These are phyloP conservation scores for Nakazawaea molendinolei DNA, from an alignment of 805 yeast genomes.

Conservation along the genomic window DNA sequence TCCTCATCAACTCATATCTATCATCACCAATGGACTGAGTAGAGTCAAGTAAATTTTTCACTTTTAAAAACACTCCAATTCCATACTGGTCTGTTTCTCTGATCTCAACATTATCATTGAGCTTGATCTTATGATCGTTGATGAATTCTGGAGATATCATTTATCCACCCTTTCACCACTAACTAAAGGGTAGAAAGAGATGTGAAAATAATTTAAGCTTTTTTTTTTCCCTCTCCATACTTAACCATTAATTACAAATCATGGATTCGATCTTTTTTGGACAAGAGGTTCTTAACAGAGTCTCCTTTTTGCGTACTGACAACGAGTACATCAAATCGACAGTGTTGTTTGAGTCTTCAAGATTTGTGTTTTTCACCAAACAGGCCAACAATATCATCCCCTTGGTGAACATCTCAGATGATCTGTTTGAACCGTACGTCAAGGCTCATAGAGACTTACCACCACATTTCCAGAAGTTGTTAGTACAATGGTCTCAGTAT, in stretches of 20 bases:
- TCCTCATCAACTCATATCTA: slow-evolving; percentile 28
- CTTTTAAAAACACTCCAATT: slow-evolving; percentile 7
- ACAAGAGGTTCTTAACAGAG: slow-evolving; percentile 52
- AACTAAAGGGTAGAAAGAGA: no score
- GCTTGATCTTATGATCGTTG: not conserved
- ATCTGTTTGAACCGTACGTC: slow-evolving; percentile 14
- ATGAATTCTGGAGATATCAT: not conserved
- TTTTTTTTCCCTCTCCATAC: no score
- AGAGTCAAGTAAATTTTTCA: not conserved
- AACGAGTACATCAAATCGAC: slow-evolving; percentile 41
- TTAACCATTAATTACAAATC: not conserved
- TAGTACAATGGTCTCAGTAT: slow-evolving; percentile 18
- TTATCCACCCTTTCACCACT: no score
- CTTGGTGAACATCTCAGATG: slow-evolving; percentile 5
- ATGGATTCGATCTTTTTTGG: slow-evolving; percentile 28
- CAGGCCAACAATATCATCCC: slow-evolving; percentile 17
- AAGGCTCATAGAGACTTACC: slow-evolving; percentile 15
- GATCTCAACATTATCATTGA: not conserved
- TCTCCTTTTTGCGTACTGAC: slow-evolving; percentile 57
- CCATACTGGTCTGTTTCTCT: slow-evolving; percentile 1
- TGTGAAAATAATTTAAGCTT: no score
- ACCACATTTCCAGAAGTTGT: slow-evolving; percentile 9
- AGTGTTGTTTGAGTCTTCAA: slow-evolving; percentile 36
- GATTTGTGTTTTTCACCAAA: slow-evolving; percentile 41
- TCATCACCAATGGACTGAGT: slow-evolving; percentile 5